phyloP scores from a whole-genome alignment of 208 protist genomes.

The Leptomonas pyrrhocoris region DNA sequence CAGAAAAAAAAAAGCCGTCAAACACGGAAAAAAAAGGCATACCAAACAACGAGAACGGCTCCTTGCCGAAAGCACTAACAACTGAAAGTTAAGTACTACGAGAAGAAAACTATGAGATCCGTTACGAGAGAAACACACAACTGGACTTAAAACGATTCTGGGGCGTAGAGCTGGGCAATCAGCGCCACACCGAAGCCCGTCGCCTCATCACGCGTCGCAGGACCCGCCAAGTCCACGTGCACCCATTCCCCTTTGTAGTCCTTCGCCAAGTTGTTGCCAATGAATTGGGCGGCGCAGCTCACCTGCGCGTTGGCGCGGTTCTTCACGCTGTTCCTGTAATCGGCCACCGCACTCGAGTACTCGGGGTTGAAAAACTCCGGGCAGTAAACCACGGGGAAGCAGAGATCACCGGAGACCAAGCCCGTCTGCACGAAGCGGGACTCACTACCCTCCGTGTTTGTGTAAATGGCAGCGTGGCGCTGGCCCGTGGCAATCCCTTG shows the following conservation, averaged over 20 bases:
- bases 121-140: no score
- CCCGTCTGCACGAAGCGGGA: slow-evolving; percentile 51
- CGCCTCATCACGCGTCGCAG: slow-evolving; percentile 62
- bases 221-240: slow-evolving; percentile 86
- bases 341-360: slow-evolving; percentile 72
- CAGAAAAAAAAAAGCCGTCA: no score
- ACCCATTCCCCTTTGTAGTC: slow-evolving; percentile 81
- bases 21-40: no score
- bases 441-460: slow-evolving; percentile 78
- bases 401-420: slow-evolving; percentile 73
- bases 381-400: slow-evolving; percentile 87
- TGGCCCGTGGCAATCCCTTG: slow-evolving; percentile 85
- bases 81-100: no score
- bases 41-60: no score
- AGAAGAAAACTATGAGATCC: no score
- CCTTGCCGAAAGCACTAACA: no score
- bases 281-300: slow-evolving; percentile 85
- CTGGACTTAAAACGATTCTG: slow-evolving; percentile 30
- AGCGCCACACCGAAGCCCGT: slow-evolving; percentile 84
- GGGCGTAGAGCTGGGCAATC: slow-evolving; percentile 55
- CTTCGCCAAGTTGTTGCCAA: slow-evolving; percentile 63
- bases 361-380: slow-evolving; percentile 85
- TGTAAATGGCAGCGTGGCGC: slow-evolving; percentile 82
- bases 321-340: slow-evolving; percentile 74
- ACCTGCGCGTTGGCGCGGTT: slow-evolving; percentile 73